Conservation (phyloP, 1,139 yeast genomes). For the Magnusiomyces suaveolens region DNA sequence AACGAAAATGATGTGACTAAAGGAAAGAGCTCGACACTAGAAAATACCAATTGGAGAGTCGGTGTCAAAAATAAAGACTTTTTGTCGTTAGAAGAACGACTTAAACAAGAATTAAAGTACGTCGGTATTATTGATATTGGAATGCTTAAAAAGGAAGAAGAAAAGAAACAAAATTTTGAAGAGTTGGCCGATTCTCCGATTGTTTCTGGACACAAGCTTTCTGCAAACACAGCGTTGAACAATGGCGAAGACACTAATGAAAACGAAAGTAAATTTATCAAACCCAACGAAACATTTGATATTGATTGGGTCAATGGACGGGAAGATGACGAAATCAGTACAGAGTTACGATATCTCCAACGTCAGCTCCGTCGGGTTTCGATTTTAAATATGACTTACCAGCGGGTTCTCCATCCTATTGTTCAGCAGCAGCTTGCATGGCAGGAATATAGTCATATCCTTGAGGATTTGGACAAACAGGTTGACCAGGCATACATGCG, state of each 20-base stretch:
- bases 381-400: slow-evolving; percentile 55
- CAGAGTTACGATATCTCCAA: slow-evolving; percentile 70
- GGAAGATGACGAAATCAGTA: slow-evolving; percentile 92
- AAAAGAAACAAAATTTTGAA: slow-evolving; percentile 28
- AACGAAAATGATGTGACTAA: slow-evolving; percentile 11
- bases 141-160: slow-evolving; percentile 26
- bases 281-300: slow-evolving; percentile 30
- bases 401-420: slow-evolving; percentile 55
- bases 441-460: slow-evolving; percentile 82
- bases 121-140: slow-evolving; percentile 71
- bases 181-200: slow-evolving; percentile 7
- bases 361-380: slow-evolving; percentile 54
- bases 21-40: slow-evolving; percentile 15
- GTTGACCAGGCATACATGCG: slow-evolving; percentile 90
- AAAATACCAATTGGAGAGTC: slow-evolving; percentile 35
- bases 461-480: slow-evolving; percentile 91
- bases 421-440: slow-evolving; percentile 90
- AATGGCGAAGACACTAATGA: slow-evolving; percentile 16
- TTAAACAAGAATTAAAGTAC: slow-evolving; percentile 77
- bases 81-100: slow-evolving; percentile 71
- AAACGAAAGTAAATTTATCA: neutral
- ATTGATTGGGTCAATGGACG: slow-evolving; percentile 70
- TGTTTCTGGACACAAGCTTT: neutral
- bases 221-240: too few species aligned
- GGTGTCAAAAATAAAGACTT: slow-evolving; percentile 52